These are phyloP conservation scores for Exutisphaerella laricina DNA, from an alignment of 2,329 filamentous ascomycete species.

Conservation along the genomic window DNA sequence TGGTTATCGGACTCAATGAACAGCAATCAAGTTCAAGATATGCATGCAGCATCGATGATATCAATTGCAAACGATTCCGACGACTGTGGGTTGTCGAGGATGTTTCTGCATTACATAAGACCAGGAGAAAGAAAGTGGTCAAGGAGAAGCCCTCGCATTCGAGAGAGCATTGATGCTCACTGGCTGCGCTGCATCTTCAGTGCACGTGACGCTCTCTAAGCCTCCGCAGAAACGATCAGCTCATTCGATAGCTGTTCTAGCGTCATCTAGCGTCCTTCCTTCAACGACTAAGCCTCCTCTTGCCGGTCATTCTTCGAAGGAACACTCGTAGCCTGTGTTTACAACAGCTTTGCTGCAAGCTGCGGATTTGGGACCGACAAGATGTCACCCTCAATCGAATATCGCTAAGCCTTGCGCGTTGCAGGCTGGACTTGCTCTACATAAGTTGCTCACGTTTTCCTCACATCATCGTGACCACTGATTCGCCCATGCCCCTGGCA, in stretches of 20 bases:
- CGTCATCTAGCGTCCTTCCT: background rate
- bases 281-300: background rate
- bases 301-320: background rate
- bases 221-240: conserved; percentile 7
- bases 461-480: too few species aligned
- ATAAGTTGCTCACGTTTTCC: conserved; percentile 4
- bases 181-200: conserved; percentile 1
- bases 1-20: too few species aligned
- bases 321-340: too few species aligned
- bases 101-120: too few species aligned
- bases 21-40: too few species aligned
- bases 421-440: conserved; percentile 1
- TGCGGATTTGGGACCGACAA: conserved; percentile 1
- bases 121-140: background rate
- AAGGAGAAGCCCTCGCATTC: background rate
- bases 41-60: too few species aligned
- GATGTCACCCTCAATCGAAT: background rate
- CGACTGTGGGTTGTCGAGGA: too few species aligned
- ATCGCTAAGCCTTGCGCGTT: conserved; percentile 2
- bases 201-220: conserved; percentile 16
- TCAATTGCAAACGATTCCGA: too few species aligned
- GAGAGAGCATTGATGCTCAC: background rate
- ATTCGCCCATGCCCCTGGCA: too few species aligned
- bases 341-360: too few species aligned
- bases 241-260: background rate